A percentile compares a stretch with the other conserved stretches of the same genome.
phyloP scores from a whole-genome alignment of 2,329 filamentous ascomycete species.

The Fusarium sp. region DNA sequence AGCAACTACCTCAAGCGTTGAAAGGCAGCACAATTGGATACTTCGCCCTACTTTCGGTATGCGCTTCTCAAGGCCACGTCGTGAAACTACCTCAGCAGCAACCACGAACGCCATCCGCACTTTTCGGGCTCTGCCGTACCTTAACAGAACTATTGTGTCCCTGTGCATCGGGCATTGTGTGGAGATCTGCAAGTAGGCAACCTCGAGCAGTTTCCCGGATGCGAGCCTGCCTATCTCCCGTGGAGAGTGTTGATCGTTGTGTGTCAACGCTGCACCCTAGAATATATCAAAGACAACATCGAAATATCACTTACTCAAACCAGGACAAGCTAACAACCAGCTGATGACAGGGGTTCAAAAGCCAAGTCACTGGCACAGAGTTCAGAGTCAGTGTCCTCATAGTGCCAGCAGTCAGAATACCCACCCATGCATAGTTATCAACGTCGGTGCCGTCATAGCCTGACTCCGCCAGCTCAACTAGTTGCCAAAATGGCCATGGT shows the following conservation, averaged over 20 bases:
- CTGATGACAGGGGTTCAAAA: constrained; percentile 21
- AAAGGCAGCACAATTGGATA: constrained; percentile 14
- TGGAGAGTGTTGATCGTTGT: constrained; percentile 15
- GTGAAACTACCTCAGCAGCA: constrained; percentile 31
- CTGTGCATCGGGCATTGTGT: constrained; percentile 22
- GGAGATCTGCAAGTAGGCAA: constrained; percentile 34
- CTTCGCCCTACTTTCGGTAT: constrained; percentile 17
- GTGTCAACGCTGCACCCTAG: constrained; percentile 1
- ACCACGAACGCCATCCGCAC: constrained; percentile 36
- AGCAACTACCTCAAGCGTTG: constrained; percentile 7
- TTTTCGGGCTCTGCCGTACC: constrained; percentile 35
- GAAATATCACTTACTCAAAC: constrained; percentile 14
- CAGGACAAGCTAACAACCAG: constrained; percentile 11
- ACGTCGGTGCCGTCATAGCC: constrained; percentile 39
- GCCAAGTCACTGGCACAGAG: constrained; percentile 19
- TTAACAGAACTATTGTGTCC: constrained; percentile 24
- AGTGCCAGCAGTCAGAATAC: constrained; percentile 22
- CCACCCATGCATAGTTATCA: constrained; percentile 36
- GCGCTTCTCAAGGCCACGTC: constrained; percentile 18
- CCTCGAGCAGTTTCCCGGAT: constrained; percentile 25
- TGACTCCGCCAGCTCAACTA: constrained; percentile 36
- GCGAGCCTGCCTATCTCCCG: constrained; percentile 36
- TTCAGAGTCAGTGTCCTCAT: constrained; percentile 10
- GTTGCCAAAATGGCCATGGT: constrained; percentile 39
- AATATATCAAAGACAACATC: neutral